Evolutionary conservation across 345 rosid genomes (phyloP).

Genomic region (Combretum micranthum): DNA sequence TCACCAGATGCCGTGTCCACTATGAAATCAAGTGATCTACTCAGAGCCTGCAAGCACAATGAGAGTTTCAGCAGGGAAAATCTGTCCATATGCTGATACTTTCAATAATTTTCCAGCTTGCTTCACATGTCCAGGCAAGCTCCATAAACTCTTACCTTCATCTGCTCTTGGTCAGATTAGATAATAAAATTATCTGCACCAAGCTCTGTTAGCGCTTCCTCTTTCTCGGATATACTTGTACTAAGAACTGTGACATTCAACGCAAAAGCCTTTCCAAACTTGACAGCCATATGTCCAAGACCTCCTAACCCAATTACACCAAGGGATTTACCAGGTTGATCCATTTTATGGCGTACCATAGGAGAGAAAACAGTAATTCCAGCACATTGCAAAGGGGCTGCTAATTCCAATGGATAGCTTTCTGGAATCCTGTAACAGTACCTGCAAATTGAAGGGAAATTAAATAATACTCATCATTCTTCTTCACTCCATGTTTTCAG

Average conservation of each 20-base stretch:
- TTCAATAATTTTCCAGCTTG: no score
- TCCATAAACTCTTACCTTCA: slow-evolving; percentile 44
- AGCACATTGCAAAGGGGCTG: slow-evolving; percentile 90
- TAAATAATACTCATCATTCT: neutral
- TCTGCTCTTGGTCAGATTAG: slow-evolving; percentile 62
- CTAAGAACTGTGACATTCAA: slow-evolving; percentile 72
- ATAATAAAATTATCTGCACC: slow-evolving; percentile 62
- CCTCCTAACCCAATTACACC: slow-evolving; percentile 93
- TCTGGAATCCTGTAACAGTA: slow-evolving; percentile 71
- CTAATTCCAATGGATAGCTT: slow-evolving; percentile 56
- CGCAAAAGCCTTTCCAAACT: slow-evolving; percentile 94
- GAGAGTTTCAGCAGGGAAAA: neutral
- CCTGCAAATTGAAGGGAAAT: slow-evolving; percentile 31
- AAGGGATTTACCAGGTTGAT: slow-evolving; percentile 69
- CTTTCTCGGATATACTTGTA: slow-evolving; percentile 72
- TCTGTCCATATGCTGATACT: neutral
- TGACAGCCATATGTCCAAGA: slow-evolving; percentile 93
- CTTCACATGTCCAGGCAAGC: neutral
- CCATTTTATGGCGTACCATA: slow-evolving; percentile 74
- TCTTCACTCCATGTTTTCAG: neutral
- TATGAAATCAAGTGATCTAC: slow-evolving; percentile 67
- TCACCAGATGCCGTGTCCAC: slow-evolving; percentile 80
- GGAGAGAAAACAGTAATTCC: slow-evolving; percentile 85
- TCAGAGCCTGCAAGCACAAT: slow-evolving; percentile 30
- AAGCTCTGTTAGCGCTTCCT: slow-evolving; percentile 64